Evolutionary conservation across 2,329 filamentous ascomycete species (phyloP), one percentile per base, ranked within the genome.

Genomic region (Biscogniauxia sp.): DNA sequence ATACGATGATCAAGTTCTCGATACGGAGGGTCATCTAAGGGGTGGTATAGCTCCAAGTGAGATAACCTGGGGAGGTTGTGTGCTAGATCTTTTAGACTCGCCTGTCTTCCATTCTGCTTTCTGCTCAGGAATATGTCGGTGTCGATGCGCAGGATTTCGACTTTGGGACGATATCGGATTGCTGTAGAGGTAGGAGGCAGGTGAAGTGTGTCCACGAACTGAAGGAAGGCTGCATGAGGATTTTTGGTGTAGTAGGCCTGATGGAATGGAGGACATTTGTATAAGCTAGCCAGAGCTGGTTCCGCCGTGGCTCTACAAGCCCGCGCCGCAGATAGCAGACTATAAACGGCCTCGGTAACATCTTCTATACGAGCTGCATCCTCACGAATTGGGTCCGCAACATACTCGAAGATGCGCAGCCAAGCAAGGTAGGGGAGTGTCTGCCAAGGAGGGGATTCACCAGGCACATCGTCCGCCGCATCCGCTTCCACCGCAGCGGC

Each of bases 211-310:
- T 78, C 75, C n/a, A 83, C 80, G 8, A 95, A 79, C 41, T 88
- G 76, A 25, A 79, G 69, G 41, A 76, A 74, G 2, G 85, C 75
- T 19, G n/a, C 75, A 74, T 65, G 76, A 77, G 50, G 78, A 76
- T 72, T 79, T 82, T 58, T 67, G 56, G 61, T 64, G 73, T 69
- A 58, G 76, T 68, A 41, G 70, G 76, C 61, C 83, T 80, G 52
- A 8, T 67, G 54, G 56, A 95, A 77, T 1, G 87, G 87, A 8
- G 91, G 91, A 5, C 80, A 85, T 53, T 83, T 80, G 72, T 95
- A 95, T 5, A 96, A 79, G 1, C 85, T 88, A 5, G 87, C 87
- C 55, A 95, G 75, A 1, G 90, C 90, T 5, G 92, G 89, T 68
- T 93, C 91, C 0, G 84, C 77, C 60, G 93, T 92, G 2, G 80